Conservation (phyloP, 2,329 filamentous ascomycete species). For the Akanthomyces uredinophilus region DNA sequence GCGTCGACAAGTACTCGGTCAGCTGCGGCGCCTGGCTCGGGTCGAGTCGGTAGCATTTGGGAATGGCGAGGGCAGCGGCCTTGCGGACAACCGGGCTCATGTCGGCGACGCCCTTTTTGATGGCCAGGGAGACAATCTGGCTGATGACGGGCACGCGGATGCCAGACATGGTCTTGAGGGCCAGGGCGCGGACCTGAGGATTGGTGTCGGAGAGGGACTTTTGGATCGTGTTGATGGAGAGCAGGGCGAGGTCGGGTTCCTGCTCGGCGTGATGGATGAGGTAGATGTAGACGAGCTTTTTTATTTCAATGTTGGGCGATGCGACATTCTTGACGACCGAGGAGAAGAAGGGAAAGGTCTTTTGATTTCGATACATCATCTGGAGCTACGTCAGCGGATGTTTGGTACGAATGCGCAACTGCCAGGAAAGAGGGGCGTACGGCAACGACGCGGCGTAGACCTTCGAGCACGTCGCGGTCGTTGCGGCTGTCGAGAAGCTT, state of each 20-base stretch:
- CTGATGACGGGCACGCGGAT: constrained; percentile 97
- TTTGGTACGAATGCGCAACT: constrained; percentile 11
- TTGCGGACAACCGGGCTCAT: constrained; percentile 94
- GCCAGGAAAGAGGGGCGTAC: constrained; percentile 46
- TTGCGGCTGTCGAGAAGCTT: constrained; percentile 90
- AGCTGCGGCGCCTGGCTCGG: constrained; percentile 80
- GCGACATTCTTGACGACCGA: constrained; percentile 97
- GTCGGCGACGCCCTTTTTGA: constrained; percentile 88
- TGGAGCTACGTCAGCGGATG: constrained; percentile 31
- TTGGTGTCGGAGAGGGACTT: constrained; percentile 92
- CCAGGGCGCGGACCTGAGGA: constrained; percentile 84
- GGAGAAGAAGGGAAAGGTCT: constrained; percentile 91
- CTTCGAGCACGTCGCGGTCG: constrained; percentile 89
- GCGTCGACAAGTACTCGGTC: constrained; percentile 69
- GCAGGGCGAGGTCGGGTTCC: constrained; percentile 87
- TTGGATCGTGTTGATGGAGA: constrained; percentile 98
- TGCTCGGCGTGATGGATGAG: constrained; percentile 93
- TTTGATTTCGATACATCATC: constrained; percentile 93
- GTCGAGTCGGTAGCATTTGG: constrained; percentile 91
- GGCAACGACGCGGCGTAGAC: constrained; percentile 79
- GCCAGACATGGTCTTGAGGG: constrained; percentile 92
- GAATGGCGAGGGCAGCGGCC: constrained; percentile 86
- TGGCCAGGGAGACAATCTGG: constrained; percentile 92
- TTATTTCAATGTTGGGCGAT: constrained; percentile 87
- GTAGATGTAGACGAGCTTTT: constrained; percentile 98